Conservation (phyloP, 1,284 basidiomycete species). For the Pseudozyma pruni region DNA sequence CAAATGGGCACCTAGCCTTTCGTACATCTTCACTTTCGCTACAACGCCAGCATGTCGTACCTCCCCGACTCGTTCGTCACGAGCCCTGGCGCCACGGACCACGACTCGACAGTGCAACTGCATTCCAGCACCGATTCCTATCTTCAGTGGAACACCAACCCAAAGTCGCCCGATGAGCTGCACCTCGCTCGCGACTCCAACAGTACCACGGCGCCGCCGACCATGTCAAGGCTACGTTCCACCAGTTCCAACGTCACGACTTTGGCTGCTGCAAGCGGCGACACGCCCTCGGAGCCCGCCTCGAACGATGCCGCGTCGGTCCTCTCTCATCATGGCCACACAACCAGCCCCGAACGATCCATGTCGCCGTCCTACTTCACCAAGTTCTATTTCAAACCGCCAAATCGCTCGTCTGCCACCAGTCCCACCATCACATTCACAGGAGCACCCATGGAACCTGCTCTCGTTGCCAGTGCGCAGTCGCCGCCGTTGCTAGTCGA, state of each 20-base stretch:
- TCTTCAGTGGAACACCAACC: constrained; percentile 22
- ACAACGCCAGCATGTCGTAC: constrained; percentile 33
- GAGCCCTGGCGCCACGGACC: constrained; percentile 14
- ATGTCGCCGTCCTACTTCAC: constrained; percentile 45
- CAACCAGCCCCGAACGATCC: constrained; percentile 27
- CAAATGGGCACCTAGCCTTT: constrained; percentile 4
- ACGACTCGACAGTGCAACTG: constrained; percentile 29
- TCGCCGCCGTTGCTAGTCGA: constrained; percentile 4
- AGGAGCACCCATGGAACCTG: constrained; percentile 25
- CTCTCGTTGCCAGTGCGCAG: constrained; percentile 7
- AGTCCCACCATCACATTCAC: constrained; percentile 51
- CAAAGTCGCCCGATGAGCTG: constrained; percentile 16
- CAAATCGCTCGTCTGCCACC: constrained; percentile 25
- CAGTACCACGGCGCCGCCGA: constrained; percentile 4
- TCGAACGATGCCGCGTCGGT: constrained; percentile 23
- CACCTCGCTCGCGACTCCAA: constrained; percentile 1
- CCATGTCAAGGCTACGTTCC: constrained; percentile 24
- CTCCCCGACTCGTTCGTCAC: constrained; percentile 25
- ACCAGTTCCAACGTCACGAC: constrained; percentile 13
- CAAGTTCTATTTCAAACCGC: constrained; percentile 37
- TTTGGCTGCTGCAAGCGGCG: not conserved
- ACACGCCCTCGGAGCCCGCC: constrained; percentile 19
- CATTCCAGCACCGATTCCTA: constrained; percentile 51
- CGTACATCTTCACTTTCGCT: not conserved
- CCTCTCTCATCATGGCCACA: constrained; percentile 27